phyloP scores from a whole-genome alignment of 2,329 filamentous ascomycete genomes.

The Knoxdaviesia proteae region DNA sequence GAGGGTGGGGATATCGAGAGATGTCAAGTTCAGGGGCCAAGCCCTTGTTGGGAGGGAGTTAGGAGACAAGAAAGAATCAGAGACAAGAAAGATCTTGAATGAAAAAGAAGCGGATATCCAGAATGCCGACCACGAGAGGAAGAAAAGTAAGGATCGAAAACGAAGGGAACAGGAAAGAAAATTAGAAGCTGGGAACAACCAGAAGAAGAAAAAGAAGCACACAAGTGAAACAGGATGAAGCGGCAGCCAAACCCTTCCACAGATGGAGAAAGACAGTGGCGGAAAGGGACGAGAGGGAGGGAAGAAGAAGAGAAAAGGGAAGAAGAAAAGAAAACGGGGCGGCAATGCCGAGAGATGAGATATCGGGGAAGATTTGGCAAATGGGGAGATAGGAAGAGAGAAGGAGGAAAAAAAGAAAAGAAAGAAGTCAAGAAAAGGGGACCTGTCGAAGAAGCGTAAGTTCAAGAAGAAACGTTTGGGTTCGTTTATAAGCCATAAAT shows the following conservation, averaged over 20 bases:
- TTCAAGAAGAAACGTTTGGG: too few species aligned
- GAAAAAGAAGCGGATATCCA: neutral
- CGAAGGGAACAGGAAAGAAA: slow-evolving; percentile 5
- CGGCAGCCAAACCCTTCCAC: neutral
- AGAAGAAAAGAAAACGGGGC: neutral
- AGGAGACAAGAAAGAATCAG: neutral
- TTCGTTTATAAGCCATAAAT: too few species aligned
- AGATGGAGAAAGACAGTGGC: neutral
- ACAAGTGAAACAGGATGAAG: neutral
- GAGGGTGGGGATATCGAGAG: too few species aligned
- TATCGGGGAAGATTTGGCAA: neutral
- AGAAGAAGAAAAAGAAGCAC: slow-evolving; percentile 1
- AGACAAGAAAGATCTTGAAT: neutral
- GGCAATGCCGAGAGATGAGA: neutral
- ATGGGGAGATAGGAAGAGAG: slow-evolving; percentile 1
- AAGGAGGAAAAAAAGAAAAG: slow-evolving; percentile 9
- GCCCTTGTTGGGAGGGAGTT: too few species aligned
- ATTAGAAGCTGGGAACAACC: neutral
- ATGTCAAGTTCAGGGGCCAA: too few species aligned
- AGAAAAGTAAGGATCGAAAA: neutral
- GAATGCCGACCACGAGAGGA: neutral
- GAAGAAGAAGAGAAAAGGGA: neutral
- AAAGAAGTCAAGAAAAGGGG: neutral
- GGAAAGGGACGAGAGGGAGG: neutral
- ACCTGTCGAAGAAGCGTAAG: too few species aligned